Evolutionary conservation across 257 asterid species (phyloP).

Genomic region (Solanum chiquidenum): DNA sequence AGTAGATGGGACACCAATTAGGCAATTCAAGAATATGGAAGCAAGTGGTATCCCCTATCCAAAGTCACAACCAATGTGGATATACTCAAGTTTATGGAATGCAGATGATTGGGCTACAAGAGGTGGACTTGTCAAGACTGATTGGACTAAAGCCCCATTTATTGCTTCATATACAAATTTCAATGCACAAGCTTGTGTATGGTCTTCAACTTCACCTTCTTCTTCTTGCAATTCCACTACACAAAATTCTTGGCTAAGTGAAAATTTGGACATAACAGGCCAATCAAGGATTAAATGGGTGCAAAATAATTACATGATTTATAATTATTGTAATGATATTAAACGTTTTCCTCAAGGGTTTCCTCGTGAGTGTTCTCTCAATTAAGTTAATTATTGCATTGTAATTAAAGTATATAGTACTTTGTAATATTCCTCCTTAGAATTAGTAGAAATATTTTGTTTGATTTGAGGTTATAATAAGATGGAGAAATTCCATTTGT

Average conservation of each 20-base stretch:
- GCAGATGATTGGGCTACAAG: constrained; percentile 1
- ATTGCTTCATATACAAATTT: background rate
- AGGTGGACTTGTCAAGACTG: background rate
- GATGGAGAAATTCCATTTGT: background rate
- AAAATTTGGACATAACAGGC: background rate
- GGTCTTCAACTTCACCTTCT: background rate
- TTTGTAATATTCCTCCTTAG: background rate
- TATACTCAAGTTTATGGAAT: background rate
- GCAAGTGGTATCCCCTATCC: background rate
- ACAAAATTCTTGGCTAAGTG: background rate
- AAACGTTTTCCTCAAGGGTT: background rate
- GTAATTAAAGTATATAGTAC: background rate
- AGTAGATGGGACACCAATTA: background rate
- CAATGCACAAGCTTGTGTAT: background rate
- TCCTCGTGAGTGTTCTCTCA: background rate
- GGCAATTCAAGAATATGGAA: background rate
- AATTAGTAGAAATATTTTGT: background rate
- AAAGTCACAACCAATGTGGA: background rate
- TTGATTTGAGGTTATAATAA: background rate
- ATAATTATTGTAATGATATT: background rate
- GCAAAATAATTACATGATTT: background rate
- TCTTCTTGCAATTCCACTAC: background rate
- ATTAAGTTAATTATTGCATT: background rate
- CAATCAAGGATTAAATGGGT: background rate
- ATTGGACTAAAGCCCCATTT: background rate